phyloP scores from a whole-genome alignment of 805 yeast species.

The Yarrowia sp. region DNA sequence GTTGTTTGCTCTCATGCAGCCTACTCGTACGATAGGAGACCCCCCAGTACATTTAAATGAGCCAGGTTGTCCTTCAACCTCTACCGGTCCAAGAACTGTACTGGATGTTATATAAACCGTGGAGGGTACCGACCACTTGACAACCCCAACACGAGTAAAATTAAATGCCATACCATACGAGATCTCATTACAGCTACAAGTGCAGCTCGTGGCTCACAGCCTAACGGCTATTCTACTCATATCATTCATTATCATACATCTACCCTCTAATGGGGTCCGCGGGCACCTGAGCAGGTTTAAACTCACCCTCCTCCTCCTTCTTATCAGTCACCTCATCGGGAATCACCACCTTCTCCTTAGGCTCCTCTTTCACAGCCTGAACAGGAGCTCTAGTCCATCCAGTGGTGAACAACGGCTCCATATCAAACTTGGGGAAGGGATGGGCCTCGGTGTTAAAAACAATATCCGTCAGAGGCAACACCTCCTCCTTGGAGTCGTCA shows the following conservation, averaged over 20 bases:
- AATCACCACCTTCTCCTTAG: not conserved
- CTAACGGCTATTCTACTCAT: no score
- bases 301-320: not conserved
- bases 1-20: no score
- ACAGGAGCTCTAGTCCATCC: conserved; percentile 48
- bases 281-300: conserved; percentile 11
- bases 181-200: no score
- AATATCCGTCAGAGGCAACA: conserved; percentile 62
- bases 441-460: conserved; percentile 94
- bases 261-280: conserved; percentile 9
- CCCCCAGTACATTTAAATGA: no score
- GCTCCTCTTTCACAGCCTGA: not conserved
- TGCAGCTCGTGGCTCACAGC: no score
- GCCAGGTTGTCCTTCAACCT: no score
- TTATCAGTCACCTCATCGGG: not conserved
- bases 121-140: no score
- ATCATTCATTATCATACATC: not conserved
- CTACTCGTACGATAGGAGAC: no score
- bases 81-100: no score
- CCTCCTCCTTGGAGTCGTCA: conserved; percentile 46
- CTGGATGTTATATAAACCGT: no score
- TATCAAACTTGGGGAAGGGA: conserved; percentile 74
- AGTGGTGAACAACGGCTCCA: conserved; percentile 52
- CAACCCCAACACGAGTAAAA: no score
- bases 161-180: no score